These are phyloP conservation scores for Cutaneotrichosporon cutaneum DNA, from an alignment of 1,284 basidiomycete species.

Conservation along the genomic window DNA sequence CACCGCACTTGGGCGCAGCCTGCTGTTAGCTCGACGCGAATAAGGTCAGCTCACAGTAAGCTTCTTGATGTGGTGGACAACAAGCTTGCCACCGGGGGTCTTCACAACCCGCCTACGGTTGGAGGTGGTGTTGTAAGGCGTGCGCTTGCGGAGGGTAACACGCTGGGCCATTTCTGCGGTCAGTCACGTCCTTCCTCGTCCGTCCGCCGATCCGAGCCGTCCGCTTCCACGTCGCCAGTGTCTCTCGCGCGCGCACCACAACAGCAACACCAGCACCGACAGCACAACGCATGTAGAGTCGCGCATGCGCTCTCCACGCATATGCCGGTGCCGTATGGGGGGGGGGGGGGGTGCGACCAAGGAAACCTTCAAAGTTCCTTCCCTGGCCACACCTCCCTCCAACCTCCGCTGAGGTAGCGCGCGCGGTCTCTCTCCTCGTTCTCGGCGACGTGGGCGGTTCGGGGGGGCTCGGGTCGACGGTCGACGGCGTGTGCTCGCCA, in stretches of 20 bases:
- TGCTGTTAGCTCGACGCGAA: conserved; percentile 22
- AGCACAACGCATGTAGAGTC: not conserved
- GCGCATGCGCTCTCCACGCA: not conserved
- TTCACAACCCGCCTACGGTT: conserved; percentile 94
- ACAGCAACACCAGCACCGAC: not conserved
- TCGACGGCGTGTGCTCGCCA: conserved; percentile 10
- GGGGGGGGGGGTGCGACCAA: not conserved
- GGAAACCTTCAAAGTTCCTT: not conserved
- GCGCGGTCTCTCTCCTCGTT: not conserved
- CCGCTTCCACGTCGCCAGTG: conserved; percentile 1
- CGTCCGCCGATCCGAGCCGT: not conserved
- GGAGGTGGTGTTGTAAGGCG: conserved; percentile 98
- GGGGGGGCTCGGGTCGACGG: not conserved
- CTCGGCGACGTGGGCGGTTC: conserved; percentile 8
- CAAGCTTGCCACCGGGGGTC: conserved; percentile 67
- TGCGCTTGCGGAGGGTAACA: conserved; percentile 98
- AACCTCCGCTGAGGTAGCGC: not conserved
- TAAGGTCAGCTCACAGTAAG: conserved; percentile 44
- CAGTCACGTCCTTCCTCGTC: conserved; percentile 3
- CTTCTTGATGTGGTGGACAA: conserved; percentile 57
- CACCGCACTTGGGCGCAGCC: conserved; percentile 89
- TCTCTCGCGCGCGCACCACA: not conserved
- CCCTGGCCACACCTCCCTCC: not conserved
- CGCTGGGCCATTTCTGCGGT: conserved; percentile 84
- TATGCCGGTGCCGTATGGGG: not conserved